These are phyloP conservation scores for Krasilnikovozyma curviuscula DNA, from an alignment of 768 basidiomycete genomes.

Conservation along the genomic window DNA sequence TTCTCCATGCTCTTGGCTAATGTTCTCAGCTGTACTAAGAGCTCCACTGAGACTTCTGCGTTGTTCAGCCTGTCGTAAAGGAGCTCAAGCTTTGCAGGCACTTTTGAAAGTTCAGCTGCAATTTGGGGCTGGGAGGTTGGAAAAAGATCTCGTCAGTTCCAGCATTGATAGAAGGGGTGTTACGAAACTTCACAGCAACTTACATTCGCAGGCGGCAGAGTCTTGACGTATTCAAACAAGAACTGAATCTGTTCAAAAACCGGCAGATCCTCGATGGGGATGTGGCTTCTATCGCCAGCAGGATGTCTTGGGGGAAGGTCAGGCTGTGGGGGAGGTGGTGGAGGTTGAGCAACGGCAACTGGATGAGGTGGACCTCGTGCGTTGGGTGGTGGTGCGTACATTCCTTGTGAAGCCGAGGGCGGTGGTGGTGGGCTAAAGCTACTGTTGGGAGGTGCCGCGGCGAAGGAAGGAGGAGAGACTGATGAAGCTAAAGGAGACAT, in stretches of 20 bases:
- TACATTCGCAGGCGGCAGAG: conserved; percentile 10
- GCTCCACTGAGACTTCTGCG: conserved; percentile 9
- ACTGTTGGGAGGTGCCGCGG: conserved; percentile 1
- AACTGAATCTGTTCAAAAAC: conserved; percentile 34
- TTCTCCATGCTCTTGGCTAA: conserved; percentile 13
- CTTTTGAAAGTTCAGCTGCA: conserved; percentile 5
- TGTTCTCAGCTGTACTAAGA: conserved; percentile 2
- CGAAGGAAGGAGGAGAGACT: neutral
- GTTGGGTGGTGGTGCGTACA: conserved; percentile 12
- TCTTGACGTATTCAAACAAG: conserved; percentile 8
- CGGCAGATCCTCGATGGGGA: conserved; percentile 47
- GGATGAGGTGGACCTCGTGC: conserved; percentile 17
- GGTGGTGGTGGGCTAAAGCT: neutral
- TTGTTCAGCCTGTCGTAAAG: conserved; percentile 12
- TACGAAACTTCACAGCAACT: neutral
- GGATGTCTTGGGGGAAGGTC: conserved; percentile 28
- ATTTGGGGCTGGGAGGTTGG: conserved; percentile 1
- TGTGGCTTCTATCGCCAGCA: conserved; percentile 76
- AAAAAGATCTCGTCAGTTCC: neutral
- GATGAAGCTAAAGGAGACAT: conserved; percentile 9
- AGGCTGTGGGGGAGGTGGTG: conserved; percentile 22
- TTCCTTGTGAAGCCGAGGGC: neutral
- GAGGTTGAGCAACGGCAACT: conserved; percentile 24
- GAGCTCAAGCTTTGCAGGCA: conserved; percentile 10
- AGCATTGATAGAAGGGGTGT: neutral